Conservation (phyloP, 1,284 basidiomycete species). For the Melampsora larici-populina region DNA sequence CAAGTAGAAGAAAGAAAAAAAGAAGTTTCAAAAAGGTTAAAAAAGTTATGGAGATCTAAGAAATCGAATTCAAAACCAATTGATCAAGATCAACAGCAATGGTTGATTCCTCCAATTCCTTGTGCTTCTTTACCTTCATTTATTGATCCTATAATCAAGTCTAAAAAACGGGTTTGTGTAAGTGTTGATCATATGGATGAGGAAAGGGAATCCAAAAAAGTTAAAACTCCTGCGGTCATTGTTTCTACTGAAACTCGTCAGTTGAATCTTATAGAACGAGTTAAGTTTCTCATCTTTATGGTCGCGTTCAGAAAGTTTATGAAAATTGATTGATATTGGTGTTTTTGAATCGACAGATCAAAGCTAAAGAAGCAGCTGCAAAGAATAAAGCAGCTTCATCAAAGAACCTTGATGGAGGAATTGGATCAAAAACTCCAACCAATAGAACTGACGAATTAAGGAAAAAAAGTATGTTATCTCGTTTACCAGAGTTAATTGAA, state of each 20-base stretch:
- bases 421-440: no score
- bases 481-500: conserved; percentile 10
- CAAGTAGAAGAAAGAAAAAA: conserved; percentile 4
- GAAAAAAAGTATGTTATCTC: conserved; percentile 4
- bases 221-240: neutral
- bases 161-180: neutral
- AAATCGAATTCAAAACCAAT: no score
- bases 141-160: neutral
- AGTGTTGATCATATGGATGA: neutral
- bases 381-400: neutral
- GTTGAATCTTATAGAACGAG: conserved; percentile 26
- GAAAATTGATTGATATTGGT: neutral
- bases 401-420: neutral
- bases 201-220: conserved; percentile 1
- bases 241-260: conserved; percentile 2
- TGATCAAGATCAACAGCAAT: neutral
- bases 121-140: conserved; percentile 3
- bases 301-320: neutral
- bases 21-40: no score
- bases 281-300: neutral
- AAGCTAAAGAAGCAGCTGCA: neutral
- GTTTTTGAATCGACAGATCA: neutral
- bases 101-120: neutral
- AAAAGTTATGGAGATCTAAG: neutral
- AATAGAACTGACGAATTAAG: neutral